A percentile compares a stretch with the other conserved stretches of the same genome.
Conservation (phyloP, 2,329 filamentous ascomycete genomes). For the Huntiella decipiens region DNA sequence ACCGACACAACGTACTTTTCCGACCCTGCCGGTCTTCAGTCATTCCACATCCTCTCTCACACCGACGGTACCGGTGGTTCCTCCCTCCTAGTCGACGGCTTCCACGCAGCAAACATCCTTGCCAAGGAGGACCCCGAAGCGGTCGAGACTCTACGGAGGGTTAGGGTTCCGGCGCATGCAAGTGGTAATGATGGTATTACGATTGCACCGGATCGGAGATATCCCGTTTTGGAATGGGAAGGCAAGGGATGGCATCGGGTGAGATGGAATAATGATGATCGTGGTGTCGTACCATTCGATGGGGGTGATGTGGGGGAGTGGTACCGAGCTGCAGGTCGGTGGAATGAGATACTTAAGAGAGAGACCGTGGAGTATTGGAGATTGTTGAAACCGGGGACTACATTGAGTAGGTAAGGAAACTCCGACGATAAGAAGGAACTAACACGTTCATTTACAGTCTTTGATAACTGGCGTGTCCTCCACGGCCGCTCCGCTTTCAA, state of each 20-base stretch:
- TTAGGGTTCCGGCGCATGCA: constrained; percentile 58
- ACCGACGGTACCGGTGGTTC: constrained; percentile 40
- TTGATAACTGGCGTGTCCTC: constrained; percentile 90
- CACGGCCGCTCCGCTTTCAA: constrained; percentile 73
- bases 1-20: constrained; percentile 95
- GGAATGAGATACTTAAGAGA: constrained; percentile 48
- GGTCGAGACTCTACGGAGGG: constrained; percentile 36
- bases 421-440: neutral
- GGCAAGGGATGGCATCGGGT: constrained; percentile 35
- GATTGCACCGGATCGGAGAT: constrained; percentile 51
- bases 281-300: constrained; percentile 46
- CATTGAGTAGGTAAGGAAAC: constrained; percentile 41
- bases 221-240: constrained; percentile 49
- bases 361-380: constrained; percentile 55
- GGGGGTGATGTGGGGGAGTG: constrained; percentile 36
- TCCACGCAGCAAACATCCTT: constrained; percentile 48
- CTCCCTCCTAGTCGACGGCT: constrained; percentile 73
- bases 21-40: constrained; percentile 76
- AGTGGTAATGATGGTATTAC: constrained; percentile 72
- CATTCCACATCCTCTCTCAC: constrained; percentile 75
- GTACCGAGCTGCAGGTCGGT: constrained; percentile 66
- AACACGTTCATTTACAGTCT: constrained; percentile 35
- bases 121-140: constrained; percentile 30
- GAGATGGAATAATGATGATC: constrained; percentile 86
- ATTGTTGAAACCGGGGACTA: constrained; percentile 58